Conservation (phyloP, 306 rosid species). For the Quercus suber region DNA sequence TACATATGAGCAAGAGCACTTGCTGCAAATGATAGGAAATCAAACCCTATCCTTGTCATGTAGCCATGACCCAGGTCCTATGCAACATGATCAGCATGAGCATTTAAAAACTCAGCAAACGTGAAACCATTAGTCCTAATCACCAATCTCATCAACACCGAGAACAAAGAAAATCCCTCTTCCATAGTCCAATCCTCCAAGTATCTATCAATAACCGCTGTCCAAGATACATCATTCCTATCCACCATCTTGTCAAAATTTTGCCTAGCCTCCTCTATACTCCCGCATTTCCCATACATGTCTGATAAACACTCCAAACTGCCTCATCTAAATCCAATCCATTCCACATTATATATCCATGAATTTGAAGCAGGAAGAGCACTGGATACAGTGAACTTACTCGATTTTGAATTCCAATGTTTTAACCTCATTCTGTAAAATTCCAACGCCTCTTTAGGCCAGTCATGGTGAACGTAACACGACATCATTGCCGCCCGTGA, state of each 20-base stretch:
- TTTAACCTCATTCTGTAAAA: slow-evolving; percentile 59
- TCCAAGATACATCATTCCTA: slow-evolving; percentile 69
- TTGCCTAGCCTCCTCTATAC: slow-evolving; percentile 49
- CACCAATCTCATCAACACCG: slow-evolving; percentile 35
- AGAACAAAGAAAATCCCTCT: slow-evolving; percentile 61
- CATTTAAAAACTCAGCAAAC: slow-evolving; percentile 48
- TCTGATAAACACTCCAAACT: slow-evolving; percentile 61
- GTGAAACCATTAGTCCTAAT: slow-evolving; percentile 44
- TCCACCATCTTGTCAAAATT: too few relatives aligned
- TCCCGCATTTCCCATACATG: slow-evolving; percentile 69
- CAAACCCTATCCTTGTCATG: slow-evolving; percentile 29
- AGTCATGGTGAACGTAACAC: too few relatives aligned
- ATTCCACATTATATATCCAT: slow-evolving; percentile 46
- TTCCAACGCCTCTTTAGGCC: slow-evolving; percentile 41
- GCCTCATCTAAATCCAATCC: slow-evolving; percentile 58
- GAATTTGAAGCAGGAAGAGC: slow-evolving; percentile 35
- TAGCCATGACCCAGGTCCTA: slow-evolving; percentile 54
- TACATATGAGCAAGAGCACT: too few relatives aligned
- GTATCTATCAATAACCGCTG: slow-evolving; percentile 56
- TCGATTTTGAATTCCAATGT: slow-evolving; percentile 36
- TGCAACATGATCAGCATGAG: slow-evolving; percentile 55
- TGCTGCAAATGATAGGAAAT: too few relatives aligned
- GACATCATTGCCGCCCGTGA: too few relatives aligned
- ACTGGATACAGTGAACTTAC: slow-evolving; percentile 44
- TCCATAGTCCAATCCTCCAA: background rate